Evolutionary conservation across 2,329 filamentous ascomycete species (phyloP).

Genomic region (Colletotrichum siamense): DNA sequence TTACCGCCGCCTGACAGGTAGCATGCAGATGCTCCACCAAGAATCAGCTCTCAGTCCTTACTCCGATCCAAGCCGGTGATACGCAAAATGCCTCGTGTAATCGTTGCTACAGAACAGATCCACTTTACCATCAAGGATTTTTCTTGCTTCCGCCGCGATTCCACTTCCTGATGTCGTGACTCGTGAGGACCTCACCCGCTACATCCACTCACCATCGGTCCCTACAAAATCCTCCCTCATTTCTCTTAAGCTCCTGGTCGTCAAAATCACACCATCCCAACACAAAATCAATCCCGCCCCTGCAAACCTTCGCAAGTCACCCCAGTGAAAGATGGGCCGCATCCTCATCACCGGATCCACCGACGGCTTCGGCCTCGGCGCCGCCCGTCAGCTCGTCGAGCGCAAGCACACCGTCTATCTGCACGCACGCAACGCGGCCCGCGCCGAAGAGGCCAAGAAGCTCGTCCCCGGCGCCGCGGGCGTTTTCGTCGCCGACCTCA

Average conservation of each 20-base stretch:
- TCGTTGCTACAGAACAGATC: not conserved
- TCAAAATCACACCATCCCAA: not conserved
- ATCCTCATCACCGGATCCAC: slow-evolving; percentile 29
- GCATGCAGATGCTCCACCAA: not conserved
- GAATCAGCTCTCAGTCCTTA: not conserved
- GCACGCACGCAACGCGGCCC: slow-evolving; percentile 25
- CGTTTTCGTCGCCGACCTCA: slow-evolving; percentile 25
- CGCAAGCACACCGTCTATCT: slow-evolving; percentile 27
- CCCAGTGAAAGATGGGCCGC: slow-evolving; percentile 22
- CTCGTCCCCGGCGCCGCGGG: slow-evolving; percentile 23
- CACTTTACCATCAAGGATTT: not conserved
- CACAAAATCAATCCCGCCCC: not conserved
- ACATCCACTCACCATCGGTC: not conserved
- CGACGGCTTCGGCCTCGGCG: slow-evolving; percentile 28
- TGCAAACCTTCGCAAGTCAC: not conserved
- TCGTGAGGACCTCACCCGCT: not conserved
- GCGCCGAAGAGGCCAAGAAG: slow-evolving; percentile 22
- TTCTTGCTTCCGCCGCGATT: not conserved
- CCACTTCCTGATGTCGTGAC: not conserved
- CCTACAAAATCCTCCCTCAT: not conserved
- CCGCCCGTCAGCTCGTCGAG: slow-evolving; percentile 27
- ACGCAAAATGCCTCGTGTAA: not conserved
- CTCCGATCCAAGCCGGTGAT: not conserved
- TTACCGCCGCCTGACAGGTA: not conserved
- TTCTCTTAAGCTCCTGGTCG: not conserved